Evolutionary conservation across 805 yeast species (phyloP).

Genomic region (Barnettozyma pratensis): DNA sequence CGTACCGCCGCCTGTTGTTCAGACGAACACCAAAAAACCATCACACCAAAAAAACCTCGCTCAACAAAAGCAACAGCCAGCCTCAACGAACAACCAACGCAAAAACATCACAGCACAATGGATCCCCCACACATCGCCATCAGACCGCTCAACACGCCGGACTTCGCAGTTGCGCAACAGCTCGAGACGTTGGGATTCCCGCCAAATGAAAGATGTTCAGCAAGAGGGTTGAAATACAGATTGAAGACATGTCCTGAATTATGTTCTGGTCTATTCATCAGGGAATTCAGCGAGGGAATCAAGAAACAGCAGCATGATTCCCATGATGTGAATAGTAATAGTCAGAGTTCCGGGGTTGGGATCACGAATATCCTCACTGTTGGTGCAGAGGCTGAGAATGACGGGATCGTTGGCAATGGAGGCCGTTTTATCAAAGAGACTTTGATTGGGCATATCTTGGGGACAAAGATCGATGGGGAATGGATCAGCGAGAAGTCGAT

Average conservation of each 20-base stretch:
- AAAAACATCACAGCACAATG: constrained; percentile 4
- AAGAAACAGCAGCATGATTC: constrained; percentile 8
- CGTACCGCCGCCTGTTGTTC: too few species aligned
- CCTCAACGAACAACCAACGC: background rate
- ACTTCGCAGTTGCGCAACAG: constrained; percentile 52
- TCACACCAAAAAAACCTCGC: too few species aligned
- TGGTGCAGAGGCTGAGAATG: constrained; percentile 22
- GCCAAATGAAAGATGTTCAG: constrained; percentile 60
- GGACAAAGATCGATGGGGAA: constrained; percentile 58
- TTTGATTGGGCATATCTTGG: constrained; percentile 75
- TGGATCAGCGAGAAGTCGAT: constrained; percentile 54
- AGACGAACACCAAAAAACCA: too few species aligned
- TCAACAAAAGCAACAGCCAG: background rate
- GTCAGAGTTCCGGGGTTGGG: too few species aligned
- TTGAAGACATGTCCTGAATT: constrained; percentile 83
- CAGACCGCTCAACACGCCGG: constrained; percentile 77
- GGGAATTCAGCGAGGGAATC: constrained; percentile 44
- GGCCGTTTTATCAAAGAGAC: constrained; percentile 45
- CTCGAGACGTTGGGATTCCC: constrained; percentile 72
- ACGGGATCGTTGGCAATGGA: constrained; percentile 26
- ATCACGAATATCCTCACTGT: constrained; percentile 4
- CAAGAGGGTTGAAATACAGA: constrained; percentile 63
- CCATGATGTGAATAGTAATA: too few species aligned
- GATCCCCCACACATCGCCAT: constrained; percentile 57
- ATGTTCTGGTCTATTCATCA: constrained; percentile 79